Conservation (phyloP, 192 early-diverging fungal genomes). For the Podila horticola region DNA sequence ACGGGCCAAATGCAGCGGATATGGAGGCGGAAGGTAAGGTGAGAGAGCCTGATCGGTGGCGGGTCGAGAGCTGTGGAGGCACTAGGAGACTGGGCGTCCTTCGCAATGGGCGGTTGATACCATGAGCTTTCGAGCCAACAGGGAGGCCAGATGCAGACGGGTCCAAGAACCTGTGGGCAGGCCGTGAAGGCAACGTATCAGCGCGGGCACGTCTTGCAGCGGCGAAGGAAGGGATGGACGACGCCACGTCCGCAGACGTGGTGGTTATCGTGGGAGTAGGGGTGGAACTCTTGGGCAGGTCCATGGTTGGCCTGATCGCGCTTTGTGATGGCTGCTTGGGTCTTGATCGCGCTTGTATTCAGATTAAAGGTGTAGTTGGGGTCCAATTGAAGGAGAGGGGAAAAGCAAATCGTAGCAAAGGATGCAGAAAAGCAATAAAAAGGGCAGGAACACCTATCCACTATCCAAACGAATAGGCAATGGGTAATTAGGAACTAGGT, state of each 20-base stretch:
- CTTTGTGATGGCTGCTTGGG: background rate
- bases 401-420: no score
- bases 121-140: constrained; percentile 21
- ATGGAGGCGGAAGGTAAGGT: constrained; percentile 62
- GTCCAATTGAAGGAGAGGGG: no score
- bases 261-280: constrained; percentile 35
- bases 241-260: constrained; percentile 33
- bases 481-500: no score
- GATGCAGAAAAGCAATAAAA: no score
- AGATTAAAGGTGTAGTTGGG: background rate
- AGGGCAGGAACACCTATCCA: no score
- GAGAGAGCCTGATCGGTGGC: constrained; percentile 65
- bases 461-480: no score
- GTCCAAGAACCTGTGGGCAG: constrained; percentile 29
- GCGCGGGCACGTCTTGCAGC: constrained; percentile 58
- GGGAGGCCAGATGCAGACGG: constrained; percentile 12
- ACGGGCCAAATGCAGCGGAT: constrained; percentile 66
- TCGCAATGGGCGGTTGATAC: constrained; percentile 25
- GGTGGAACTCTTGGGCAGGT: constrained; percentile 6
- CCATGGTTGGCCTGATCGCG: background rate
- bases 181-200: constrained; percentile 58
- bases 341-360: background rate
- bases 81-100: constrained; percentile 43
- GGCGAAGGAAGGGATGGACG: constrained; percentile 39
- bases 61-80: constrained; percentile 52